Evolutionary conservation across 2,329 filamentous ascomycete species (phyloP).

Genomic region (Microcyclospora tardicrescens): DNA sequence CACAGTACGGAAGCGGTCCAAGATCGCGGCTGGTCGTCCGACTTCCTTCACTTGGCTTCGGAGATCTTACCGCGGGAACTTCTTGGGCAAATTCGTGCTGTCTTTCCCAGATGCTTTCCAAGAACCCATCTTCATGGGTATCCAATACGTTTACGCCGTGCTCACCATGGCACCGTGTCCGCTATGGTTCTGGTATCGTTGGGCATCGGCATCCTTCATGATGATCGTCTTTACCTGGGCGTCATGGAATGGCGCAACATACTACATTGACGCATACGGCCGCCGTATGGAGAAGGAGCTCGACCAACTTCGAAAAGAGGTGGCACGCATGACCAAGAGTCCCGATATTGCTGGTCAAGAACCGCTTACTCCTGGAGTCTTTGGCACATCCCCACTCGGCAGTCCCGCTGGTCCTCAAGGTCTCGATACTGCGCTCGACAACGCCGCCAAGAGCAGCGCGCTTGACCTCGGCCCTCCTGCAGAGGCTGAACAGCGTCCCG

Average conservation of each 20-base stretch:
- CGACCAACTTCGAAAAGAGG: constrained; percentile 75
- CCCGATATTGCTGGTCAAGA: constrained; percentile 17
- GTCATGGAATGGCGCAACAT: constrained; percentile 92
- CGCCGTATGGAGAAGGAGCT: constrained; percentile 94
- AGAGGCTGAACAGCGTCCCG: neutral
- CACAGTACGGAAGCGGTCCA: constrained; percentile 82
- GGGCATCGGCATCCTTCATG: constrained; percentile 66
- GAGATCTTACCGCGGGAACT: constrained; percentile 76
- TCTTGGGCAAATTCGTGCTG: constrained; percentile 77
- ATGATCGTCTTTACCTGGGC: constrained; percentile 81
- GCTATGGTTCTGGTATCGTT: constrained; percentile 83
- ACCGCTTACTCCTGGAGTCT: neutral
- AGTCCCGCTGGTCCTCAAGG: constrained; percentile 17
- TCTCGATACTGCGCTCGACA: constrained; percentile 4
- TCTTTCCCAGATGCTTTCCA: constrained; percentile 63
- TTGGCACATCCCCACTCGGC: constrained; percentile 9
- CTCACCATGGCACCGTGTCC: constrained; percentile 91
- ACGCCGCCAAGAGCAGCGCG: constrained; percentile 11
- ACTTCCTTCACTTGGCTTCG: constrained; percentile 97
- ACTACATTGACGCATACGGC: constrained; percentile 96
- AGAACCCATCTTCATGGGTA: constrained; percentile 86
- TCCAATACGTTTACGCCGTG: constrained; percentile 84
- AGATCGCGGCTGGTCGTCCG: constrained; percentile 88
- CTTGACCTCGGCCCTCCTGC: constrained; percentile 21
- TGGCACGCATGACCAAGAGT: constrained; percentile 30